Evolutionary conservation across 495 filamentous ascomycete species (phyloP), one percentile per base, ranked within the genome.

Genomic region (Massariosphaeria phaeospora): DNA sequence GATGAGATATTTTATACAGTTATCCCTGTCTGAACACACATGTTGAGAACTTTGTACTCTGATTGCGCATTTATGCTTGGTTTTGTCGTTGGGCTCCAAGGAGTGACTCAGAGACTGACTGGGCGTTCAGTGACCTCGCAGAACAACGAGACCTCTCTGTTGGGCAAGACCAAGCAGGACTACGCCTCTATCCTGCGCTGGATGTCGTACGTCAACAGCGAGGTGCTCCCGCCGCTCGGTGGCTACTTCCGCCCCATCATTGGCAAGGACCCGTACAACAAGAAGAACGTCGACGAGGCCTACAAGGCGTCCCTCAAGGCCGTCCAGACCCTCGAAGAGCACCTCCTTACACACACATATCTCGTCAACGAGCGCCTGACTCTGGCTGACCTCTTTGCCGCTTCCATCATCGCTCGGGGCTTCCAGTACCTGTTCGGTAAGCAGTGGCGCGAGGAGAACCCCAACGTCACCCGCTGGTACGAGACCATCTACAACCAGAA

Each of bases 101-200:
- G 41, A 51, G 47, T 63, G 21, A 54, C 31, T 31, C 69, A 33
- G 39, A n/a, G n/a, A 45, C 63, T 66, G 48, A 66, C 59, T 34
- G 24, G 7, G 10, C 1, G n/a, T 26, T 4, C 40, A 98, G 93
- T 99, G 67, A 89, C 93, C 69, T 96, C 93, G 65, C 93, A 99
- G 78, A 97, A 99, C 73, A 93, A 97, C 84, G 97, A 96, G 83
- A 99, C 94, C 60, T 91, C 89, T 60, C 88, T 99, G 45, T 80
- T 99, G 57, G 93, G 93, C 67, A 96, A 96, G 83, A 97, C 91
- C 75, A 99, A 99, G 85, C 90, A 97, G 76, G 93, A 99, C 80
- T 88, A 83, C 73, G 93, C 93, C 66, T 91, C 91, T 62, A 97
- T 99, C 76, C 79, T 99, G 69, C 84, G 84, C 67, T 96, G 91